phyloP scores from a whole-genome alignment of 2,329 filamentous ascomycete genomes.

The Elsinoe australis region DNA sequence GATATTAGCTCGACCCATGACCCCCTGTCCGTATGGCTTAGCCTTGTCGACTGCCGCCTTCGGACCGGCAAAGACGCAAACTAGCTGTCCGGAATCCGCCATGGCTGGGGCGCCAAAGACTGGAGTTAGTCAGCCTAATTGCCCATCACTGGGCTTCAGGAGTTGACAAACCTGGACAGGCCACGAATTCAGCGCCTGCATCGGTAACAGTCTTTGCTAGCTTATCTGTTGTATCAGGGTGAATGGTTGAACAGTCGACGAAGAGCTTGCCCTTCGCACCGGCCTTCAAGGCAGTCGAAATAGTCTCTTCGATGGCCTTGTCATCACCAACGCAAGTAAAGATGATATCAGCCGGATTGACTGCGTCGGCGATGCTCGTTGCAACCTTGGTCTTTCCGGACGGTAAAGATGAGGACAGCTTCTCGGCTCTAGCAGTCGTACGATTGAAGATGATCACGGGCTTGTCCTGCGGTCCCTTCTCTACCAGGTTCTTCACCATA shows the following conservation, averaged over 20 bases:
- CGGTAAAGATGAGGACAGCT: constrained; percentile 55
- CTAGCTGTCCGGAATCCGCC: constrained; percentile 62
- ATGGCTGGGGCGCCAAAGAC: constrained; percentile 66
- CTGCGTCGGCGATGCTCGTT: constrained; percentile 56
- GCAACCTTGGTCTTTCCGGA: constrained; percentile 57
- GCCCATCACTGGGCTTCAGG: background rate
- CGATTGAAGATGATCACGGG: constrained; percentile 78
- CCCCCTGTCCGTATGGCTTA: constrained; percentile 63
- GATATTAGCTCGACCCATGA: constrained; percentile 61
- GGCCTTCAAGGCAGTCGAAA: constrained; percentile 48
- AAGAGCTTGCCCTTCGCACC: constrained; percentile 63
- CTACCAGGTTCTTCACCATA: constrained; percentile 75
- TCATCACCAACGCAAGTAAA: constrained; percentile 79
- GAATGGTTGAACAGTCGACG: constrained; percentile 80
- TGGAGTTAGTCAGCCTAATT: constrained; percentile 18
- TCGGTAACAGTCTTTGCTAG: constrained; percentile 51
- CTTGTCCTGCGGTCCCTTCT: constrained; percentile 63
- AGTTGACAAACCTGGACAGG: constrained; percentile 47
- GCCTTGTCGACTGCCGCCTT: constrained; percentile 53
- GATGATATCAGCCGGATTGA: constrained; percentile 64
- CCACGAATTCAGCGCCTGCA: constrained; percentile 65
- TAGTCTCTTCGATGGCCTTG: constrained; percentile 57
- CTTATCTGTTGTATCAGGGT: constrained; percentile 68
- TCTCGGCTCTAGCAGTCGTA: constrained; percentile 56
- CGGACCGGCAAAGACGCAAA: constrained; percentile 66